A percentile compares a stretch with the other conserved stretches of the same genome.
These are phyloP conservation scores for Claviceps sp. DNA, from an alignment of 2,329 filamentous ascomycete genomes.

Conservation along the genomic window DNA sequence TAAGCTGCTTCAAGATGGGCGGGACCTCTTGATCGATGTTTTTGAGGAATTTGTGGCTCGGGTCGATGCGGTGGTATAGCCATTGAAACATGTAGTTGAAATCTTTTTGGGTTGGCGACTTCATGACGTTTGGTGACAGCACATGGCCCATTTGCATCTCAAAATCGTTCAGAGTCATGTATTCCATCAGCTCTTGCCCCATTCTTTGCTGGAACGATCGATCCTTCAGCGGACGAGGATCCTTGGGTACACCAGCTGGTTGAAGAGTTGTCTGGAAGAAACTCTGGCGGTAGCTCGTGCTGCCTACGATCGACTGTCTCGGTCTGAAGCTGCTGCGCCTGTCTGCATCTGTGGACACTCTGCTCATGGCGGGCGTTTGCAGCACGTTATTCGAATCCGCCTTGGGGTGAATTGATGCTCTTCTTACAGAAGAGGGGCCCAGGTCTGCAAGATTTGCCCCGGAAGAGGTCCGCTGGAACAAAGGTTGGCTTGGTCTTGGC, in stretches of 20 bases:
- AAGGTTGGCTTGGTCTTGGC: conserved; percentile 69
- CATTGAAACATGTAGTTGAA: conserved; percentile 98
- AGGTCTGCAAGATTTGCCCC: conserved; percentile 67
- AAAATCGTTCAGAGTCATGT: conserved; percentile 85
- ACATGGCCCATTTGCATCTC: conserved; percentile 96
- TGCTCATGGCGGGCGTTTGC: conserved; percentile 39
- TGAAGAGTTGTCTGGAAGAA: conserved; percentile 86
- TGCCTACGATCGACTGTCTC: conserved; percentile 53
- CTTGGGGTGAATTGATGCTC: conserved; percentile 70
- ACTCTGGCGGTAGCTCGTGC: conserved; percentile 61
- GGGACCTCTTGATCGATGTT: conserved; percentile 92
- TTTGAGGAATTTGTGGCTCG: conserved; percentile 84
- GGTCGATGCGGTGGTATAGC: conserved; percentile 92
- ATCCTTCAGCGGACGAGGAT: conserved; percentile 78
- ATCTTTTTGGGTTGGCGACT: conserved; percentile 93
- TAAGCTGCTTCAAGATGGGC: conserved; percentile 78
- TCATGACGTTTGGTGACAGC: conserved; percentile 80
- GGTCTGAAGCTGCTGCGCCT: conserved; percentile 67
- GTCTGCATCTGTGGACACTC: conserved; percentile 39
- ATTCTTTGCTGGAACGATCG: conserved; percentile 68
- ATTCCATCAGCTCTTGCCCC: conserved; percentile 81
- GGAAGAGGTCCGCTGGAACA: conserved; percentile 75
- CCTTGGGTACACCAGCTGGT: conserved; percentile 67
- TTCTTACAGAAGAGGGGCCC: conserved; percentile 71
- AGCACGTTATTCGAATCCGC: conserved; percentile 18